Evolutionary conservation across 2,329 filamentous ascomycete species (phyloP).

Genomic region (Neocucurbitaria cava): DNA sequence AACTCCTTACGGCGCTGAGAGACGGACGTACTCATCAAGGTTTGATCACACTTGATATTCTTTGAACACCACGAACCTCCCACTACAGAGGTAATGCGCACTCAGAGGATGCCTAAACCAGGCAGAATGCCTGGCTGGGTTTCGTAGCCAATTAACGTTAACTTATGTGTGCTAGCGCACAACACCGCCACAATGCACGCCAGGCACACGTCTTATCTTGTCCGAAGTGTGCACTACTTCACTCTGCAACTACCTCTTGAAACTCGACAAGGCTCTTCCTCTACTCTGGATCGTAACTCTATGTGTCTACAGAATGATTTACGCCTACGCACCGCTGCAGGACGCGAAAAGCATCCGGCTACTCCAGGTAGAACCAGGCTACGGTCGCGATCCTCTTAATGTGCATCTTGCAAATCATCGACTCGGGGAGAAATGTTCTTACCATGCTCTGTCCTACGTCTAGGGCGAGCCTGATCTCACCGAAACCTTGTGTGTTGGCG

Average conservation of each 20-base stretch:
- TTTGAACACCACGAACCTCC: neutral
- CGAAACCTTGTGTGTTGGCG: neutral
- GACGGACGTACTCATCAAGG: neutral
- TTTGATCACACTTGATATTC: neutral
- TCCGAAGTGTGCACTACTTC: neutral
- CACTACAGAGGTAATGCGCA: neutral
- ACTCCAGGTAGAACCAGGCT: neutral
- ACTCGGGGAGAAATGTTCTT: neutral
- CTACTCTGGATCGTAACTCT: neutral
- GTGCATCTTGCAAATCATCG: neutral
- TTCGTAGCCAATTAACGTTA: too few species aligned
- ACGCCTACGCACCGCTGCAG: neutral
- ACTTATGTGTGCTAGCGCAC: too few species aligned
- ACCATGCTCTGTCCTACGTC: neutral
- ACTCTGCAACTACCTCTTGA: neutral
- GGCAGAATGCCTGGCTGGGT: neutral
- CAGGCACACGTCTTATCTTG: neutral
- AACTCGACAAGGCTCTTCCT: neutral
- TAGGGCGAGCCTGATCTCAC: neutral
- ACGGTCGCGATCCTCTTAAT: neutral
- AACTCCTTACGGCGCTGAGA: neutral
- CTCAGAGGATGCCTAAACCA: neutral
- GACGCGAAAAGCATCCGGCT: neutral
- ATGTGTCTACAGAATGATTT: neutral
- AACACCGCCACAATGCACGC: neutral